These are phyloP conservation scores for Laetiporus sulphureus DNA, from an alignment of 1,284 basidiomycete genomes.

Conservation along the genomic window DNA sequence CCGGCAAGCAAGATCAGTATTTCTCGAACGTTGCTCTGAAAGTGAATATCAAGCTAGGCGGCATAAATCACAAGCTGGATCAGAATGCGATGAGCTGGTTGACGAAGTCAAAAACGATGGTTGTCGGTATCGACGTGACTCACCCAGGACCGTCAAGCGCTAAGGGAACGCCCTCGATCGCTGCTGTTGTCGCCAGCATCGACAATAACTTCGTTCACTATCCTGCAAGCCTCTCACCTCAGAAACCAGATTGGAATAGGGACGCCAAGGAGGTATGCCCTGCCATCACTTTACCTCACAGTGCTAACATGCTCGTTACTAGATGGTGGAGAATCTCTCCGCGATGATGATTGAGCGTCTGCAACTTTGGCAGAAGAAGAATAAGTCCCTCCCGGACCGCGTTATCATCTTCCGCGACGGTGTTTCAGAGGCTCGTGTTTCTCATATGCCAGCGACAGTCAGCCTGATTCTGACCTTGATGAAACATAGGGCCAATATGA, in stretches of 20 bases:
- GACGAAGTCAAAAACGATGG: constrained; percentile 60
- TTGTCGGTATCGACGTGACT: constrained; percentile 77
- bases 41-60: constrained; percentile 75
- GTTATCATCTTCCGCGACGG: constrained; percentile 71
- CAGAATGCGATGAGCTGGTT: constrained; percentile 53
- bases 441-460: background rate
- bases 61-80: constrained; percentile 66
- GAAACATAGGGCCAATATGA: constrained; percentile 56
- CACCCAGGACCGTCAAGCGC: constrained; percentile 55
- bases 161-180: constrained; percentile 66
- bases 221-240: constrained; percentile 60
- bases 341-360: constrained; percentile 68
- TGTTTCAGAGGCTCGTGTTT: constrained; percentile 56
- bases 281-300: background rate
- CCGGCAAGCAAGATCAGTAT: constrained; percentile 59
- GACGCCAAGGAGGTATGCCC: constrained; percentile 50
- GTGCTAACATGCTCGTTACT: constrained; percentile 1
- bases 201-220: constrained; percentile 65
- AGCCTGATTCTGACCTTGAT: constrained; percentile 3
- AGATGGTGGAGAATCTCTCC: constrained; percentile 63
- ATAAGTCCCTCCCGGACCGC: constrained; percentile 48
- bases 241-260: constrained; percentile 38
- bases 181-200: constrained; percentile 68
- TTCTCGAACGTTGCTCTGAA: constrained; percentile 62
- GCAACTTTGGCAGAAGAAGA: constrained; percentile 46